Conservation (phyloP, 495 filamentous ascomycete species). For the Neurospora pannonica region DNA sequence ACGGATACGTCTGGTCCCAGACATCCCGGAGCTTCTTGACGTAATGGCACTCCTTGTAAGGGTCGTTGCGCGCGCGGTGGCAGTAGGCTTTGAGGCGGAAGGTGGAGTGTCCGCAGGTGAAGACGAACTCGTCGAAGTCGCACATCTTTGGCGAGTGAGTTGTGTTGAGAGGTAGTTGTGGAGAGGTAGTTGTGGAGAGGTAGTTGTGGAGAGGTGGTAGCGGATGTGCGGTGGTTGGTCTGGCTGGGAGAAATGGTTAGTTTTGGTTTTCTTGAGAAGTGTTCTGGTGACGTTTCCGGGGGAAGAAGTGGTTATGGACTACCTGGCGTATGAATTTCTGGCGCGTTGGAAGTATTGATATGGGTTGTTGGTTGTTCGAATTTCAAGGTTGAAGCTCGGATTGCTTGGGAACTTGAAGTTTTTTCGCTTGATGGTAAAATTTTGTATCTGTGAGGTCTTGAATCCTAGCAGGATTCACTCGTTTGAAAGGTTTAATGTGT, state of each 20-base stretch:
- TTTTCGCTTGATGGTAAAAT: not conserved
- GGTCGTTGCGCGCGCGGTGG: conserved; percentile 60
- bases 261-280: not conserved
- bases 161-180: not conserved
- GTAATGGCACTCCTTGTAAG: conserved; percentile 51
- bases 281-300: not conserved
- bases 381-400: not conserved
- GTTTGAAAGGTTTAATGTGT: not conserved
- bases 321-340: not conserved
- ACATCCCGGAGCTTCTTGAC: conserved; percentile 49
- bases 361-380: not conserved
- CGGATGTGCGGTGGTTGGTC: no score
- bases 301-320: not conserved
- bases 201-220: no score
- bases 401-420: not conserved
- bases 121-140: conserved; percentile 55
- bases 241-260: not conserved
- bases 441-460: not conserved
- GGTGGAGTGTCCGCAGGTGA: conserved; percentile 46
- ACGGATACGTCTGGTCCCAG: conserved; percentile 40
- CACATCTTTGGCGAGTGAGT: conserved; percentile 39
- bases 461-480: no score
- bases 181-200: not conserved
- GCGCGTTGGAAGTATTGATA: not conserved
- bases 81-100: conserved; percentile 53